These are phyloP conservation scores for Mortierella antarctica DNA, from an alignment of 192 early-diverging fungal species.

Conservation along the genomic window DNA sequence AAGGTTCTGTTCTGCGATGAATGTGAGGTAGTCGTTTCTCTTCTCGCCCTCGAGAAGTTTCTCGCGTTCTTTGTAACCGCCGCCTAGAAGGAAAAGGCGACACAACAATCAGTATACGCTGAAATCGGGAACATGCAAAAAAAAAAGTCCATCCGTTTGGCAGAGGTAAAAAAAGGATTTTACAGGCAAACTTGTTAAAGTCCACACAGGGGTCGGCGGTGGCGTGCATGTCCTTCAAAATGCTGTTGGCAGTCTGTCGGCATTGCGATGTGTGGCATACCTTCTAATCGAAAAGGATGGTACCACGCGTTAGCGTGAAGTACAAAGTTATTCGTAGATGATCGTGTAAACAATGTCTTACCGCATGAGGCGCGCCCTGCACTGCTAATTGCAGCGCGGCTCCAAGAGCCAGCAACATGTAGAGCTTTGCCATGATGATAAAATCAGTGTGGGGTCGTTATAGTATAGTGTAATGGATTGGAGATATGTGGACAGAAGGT, in stretches of 20 bases:
- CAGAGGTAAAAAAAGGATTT: slow-evolving; percentile 4
- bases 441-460: too few relatives aligned
- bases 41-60: not conserved
- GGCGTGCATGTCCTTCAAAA: slow-evolving; percentile 62
- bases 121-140: not conserved
- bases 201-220: slow-evolving; percentile 70
- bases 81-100: slow-evolving; percentile 16
- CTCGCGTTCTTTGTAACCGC: slow-evolving; percentile 20
- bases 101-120: too few relatives aligned
- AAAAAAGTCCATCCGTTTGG: too few relatives aligned
- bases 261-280: slow-evolving; percentile 66
- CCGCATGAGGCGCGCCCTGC: not conserved
- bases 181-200: slow-evolving; percentile 73
- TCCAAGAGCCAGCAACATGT: slow-evolving; percentile 18
- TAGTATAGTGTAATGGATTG: too few relatives aligned
- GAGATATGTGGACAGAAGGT: too few relatives aligned
- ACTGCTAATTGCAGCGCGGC: slow-evolving; percentile 11
- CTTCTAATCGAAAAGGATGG: not conserved
- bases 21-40: too few relatives aligned
- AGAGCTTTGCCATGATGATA: slow-evolving; percentile 8
- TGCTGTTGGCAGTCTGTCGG: slow-evolving; percentile 55
- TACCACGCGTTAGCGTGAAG: too few relatives aligned
- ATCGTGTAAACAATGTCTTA: not conserved
- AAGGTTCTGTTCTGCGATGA: too few relatives aligned
- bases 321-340: too few relatives aligned